Percentiles rank a stretch among this genome's conserved stretches.
phyloP scores from a whole-genome alignment of 1,139 yeast genomes.

The Geotrichum australiense region DNA sequence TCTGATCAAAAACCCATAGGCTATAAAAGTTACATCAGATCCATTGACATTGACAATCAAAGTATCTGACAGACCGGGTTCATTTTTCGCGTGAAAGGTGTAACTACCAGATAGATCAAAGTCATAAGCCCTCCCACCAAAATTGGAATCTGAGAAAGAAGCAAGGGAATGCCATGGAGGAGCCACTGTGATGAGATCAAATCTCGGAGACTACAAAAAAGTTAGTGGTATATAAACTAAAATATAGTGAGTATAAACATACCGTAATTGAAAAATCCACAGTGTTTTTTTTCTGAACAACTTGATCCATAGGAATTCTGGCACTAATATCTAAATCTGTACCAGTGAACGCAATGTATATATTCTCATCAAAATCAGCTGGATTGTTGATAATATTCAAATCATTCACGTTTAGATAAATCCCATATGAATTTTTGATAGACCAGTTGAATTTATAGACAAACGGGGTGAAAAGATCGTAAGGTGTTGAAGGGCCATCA shows the following conservation, averaged over 20 bases:
- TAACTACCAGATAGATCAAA: constrained; percentile 62
- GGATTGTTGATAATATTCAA: constrained; percentile 85
- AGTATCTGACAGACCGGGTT: constrained; percentile 60
- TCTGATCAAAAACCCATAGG: constrained; percentile 72
- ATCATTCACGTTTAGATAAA: constrained; percentile 76
- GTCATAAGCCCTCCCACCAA: constrained; percentile 59
- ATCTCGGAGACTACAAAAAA: constrained; percentile 44
- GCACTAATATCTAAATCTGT: constrained; percentile 44
- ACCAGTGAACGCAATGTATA: constrained; percentile 69
- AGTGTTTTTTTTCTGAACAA: constrained; percentile 50
- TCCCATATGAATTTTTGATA: constrained; percentile 44
- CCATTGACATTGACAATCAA: constrained; percentile 61
- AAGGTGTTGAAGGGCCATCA: constrained; percentile 62
- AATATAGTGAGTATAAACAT: constrained; percentile 7
- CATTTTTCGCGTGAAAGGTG: constrained; percentile 51
- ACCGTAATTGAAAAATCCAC: constrained; percentile 44
- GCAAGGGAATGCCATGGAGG: constrained; percentile 91
- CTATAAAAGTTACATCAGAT: constrained; percentile 57
- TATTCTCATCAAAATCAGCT: constrained; percentile 71
- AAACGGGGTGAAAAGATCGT: constrained; percentile 70
- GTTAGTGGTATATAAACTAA: neutral
- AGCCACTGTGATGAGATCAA: constrained; percentile 59
- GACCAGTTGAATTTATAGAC: constrained; percentile 58
- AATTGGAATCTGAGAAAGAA: constrained; percentile 57
- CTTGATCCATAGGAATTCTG: constrained; percentile 54